Conservation (phyloP, 225 moss, liverwort and hornwort genomes). For the Physcomitrium patens region DNA sequence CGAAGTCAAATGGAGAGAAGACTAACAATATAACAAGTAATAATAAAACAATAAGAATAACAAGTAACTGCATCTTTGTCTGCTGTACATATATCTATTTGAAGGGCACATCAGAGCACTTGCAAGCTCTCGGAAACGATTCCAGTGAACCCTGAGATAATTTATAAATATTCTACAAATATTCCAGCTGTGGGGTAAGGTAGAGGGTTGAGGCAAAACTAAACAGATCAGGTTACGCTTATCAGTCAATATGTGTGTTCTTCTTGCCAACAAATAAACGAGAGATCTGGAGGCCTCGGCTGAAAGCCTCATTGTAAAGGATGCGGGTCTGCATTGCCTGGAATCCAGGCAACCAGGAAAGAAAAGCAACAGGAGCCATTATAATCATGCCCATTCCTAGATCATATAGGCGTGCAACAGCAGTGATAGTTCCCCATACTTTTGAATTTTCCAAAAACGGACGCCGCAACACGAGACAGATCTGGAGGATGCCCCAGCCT, state of each 20-base stretch:
- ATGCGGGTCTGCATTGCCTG: conserved; percentile 96
- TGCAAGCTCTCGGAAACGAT: conserved; percentile 21
- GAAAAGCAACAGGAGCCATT: conserved; percentile 74
- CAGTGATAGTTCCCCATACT: conserved; percentile 71
- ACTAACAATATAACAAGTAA: too few relatives aligned
- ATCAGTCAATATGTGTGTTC: conserved; percentile 15
- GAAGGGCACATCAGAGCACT: conserved; percentile 14
- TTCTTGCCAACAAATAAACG: conserved; percentile 60
- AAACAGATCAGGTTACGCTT: neutral
- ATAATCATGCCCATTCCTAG: conserved; percentile 78
- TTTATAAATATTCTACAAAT: conserved; percentile 5
- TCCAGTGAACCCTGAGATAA: conserved; percentile 11
- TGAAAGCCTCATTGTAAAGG: conserved; percentile 94
- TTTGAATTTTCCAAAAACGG: conserved; percentile 89
- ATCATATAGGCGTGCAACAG: conserved; percentile 89
- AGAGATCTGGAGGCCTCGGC: conserved; percentile 82
- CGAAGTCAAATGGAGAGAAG: too few relatives aligned
- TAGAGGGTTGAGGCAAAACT: neutral
- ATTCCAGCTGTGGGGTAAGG: neutral
- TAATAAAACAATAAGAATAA: too few relatives aligned
- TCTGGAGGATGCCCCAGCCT: conserved; percentile 82
- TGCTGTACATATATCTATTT: too few relatives aligned
- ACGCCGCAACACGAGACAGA: conserved; percentile 73
- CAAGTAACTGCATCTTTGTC: too few relatives aligned
- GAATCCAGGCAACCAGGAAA: conserved; percentile 93